phyloP scores from a whole-genome alignment of 2,329 filamentous ascomycete genomes.

The Hymenotorrendiella dingleyae region DNA sequence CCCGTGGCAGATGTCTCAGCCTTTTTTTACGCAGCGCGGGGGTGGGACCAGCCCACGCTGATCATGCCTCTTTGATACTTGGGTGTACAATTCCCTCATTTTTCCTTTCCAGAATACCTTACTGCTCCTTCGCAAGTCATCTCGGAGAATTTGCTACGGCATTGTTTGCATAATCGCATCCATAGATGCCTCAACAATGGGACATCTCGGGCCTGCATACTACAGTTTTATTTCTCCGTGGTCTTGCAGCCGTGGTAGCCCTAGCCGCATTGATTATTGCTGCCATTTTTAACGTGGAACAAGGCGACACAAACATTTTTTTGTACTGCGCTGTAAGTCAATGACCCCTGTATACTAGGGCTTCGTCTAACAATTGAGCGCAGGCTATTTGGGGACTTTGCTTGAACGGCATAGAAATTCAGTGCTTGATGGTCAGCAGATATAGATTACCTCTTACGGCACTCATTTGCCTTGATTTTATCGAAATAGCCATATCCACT shows the following conservation, averaged over 20 bases:
- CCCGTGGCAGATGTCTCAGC: too few species aligned
- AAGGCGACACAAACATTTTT: not conserved
- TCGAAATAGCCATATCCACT: constrained; percentile 1
- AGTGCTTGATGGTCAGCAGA: not conserved
- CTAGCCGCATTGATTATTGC: not conserved
- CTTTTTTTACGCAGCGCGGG: too few species aligned
- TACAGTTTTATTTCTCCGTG: not conserved
- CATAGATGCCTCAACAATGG: not conserved
- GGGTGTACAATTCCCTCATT: too few species aligned
- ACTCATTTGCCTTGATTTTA: constrained; percentile 1
- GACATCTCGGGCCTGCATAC: not conserved
- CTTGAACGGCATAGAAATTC: constrained; percentile 2
- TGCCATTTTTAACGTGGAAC: not conserved
- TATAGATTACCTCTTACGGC: not conserved
- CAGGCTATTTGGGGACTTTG: constrained; percentile 2
- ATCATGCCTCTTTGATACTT: too few species aligned
- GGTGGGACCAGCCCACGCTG: too few species aligned
- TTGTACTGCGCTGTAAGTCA: constrained; percentile 1
- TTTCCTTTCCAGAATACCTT: too few species aligned
- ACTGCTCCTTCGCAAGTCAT: too few species aligned
- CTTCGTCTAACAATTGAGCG: not conserved
- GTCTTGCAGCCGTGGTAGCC: not conserved
- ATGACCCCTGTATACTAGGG: too few species aligned
- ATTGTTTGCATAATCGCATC: not conserved
- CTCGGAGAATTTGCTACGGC: too few species aligned